Evolutionary conservation across 176 grass and related monocot species (phyloP).

Genomic region (Musa acuminata): DNA sequence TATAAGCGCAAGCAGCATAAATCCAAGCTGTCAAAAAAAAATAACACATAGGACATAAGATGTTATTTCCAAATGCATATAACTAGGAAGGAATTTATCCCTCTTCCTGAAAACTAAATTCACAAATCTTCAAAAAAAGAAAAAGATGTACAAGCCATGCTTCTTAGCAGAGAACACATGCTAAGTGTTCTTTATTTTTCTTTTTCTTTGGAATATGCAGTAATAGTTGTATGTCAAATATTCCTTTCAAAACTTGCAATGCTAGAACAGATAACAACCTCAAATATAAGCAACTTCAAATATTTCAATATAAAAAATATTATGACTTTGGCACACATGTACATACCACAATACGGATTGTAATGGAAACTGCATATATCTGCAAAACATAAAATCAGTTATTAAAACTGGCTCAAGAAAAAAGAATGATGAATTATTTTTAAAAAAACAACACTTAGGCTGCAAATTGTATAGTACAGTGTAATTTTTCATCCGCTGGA

Average conservation of each 20-base stretch:
- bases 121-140: no score
- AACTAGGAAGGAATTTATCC: no score
- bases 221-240: no score
- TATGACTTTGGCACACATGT: background rate
- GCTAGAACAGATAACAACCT: background rate
- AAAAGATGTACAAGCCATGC: no score
- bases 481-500: conserved; percentile 93
- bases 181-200: no score
- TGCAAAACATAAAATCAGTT: conserved; percentile 30
- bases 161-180: no score
- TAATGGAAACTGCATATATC: conserved; percentile 96
- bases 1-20: conserved; percentile 84
- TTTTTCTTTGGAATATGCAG: no score
- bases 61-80: background rate
- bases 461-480: conserved; percentile 36
- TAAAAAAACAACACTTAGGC: background rate
- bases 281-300: background rate
- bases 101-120: no score
- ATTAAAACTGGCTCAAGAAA: background rate
- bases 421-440: background rate
- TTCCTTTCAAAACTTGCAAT: background rate
- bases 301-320: background rate
- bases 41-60: background rate
- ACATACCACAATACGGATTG: conserved; percentile 93
- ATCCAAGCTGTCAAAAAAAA: conserved; percentile 57